Base-by-base conservation (phyloP, 495 filamentous ascomycete species). In the Hypoxylon intermedium region DNA sequence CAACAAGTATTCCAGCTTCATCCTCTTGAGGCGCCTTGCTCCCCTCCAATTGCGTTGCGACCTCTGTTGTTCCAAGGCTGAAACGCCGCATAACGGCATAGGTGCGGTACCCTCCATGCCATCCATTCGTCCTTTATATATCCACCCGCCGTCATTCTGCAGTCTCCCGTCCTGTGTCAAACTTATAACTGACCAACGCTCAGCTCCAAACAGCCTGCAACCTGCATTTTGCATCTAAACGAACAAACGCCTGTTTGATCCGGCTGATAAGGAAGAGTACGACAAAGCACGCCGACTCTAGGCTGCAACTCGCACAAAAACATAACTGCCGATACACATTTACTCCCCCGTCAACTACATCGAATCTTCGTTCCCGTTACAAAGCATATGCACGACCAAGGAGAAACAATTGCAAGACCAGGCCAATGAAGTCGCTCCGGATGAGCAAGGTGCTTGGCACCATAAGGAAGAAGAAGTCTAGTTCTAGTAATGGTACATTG, bases 371-470 rank as follows among this genome's bases (percentile, higher is more conserved):
- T 47, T 58, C 20, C 28, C 42, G 28, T 30, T 31, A 43, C 38
- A 33, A 34, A 41, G 4, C 21, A 18, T 45, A 65, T 65, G 51
- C 42, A 50, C 41, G 9, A 36, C 24, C 60, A 50, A 47, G 50
- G 48, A 42, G 26, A 52, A 45, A 2, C 42, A 43, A 13, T 18
- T 53, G 43, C 33, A 15, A 12, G 1, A 40, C 21, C 46, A 16
- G 24, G 16, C 47, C 20, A 83, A 84, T 82, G 81, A 80, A 79
- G 74, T 69, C 73, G 46, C 77, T 84, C 59, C 79, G 74, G 58
- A 76, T 83, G 74, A 81, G 77, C 68, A 80, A 75, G 73, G 76
- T 83, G 77, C 72, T 84, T 41, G 78, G 79, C 65, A 79, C 72
- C 67, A 74, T 84, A 57, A 82, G 75, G 64, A 75, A 72, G 56